Evolutionary conservation across 176 grass and related monocot genomes (phyloP).

Genomic region (Phragmites australis): DNA sequence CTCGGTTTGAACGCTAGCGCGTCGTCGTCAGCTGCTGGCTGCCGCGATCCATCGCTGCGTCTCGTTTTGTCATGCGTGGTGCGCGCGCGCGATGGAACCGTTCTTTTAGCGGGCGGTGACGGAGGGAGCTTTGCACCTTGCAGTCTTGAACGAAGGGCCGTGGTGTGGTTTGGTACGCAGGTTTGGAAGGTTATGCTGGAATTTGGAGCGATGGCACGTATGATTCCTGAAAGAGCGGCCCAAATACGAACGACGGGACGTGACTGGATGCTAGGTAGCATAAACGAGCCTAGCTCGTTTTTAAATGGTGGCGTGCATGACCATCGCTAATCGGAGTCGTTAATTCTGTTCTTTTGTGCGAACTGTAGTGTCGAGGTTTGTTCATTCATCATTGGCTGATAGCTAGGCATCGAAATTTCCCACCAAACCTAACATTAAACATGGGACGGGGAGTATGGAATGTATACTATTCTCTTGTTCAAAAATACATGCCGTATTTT

Average conservation of each 20-base stretch:
- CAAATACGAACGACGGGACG: neutral
- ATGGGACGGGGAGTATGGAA: neutral
- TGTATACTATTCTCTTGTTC: too few relatives aligned
- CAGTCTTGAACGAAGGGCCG: too few relatives aligned
- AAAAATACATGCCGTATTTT: too few relatives aligned
- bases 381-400: too few relatives aligned
- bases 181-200: constrained; percentile 26
- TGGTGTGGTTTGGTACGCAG: neutral
- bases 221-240: neutral
- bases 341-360: neutral
- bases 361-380: too few relatives aligned
- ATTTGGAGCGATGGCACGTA: neutral
- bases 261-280: neutral
- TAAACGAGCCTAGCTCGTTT: neutral
- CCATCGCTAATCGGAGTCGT: neutral
- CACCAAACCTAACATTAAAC: neutral
- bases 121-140: too few relatives aligned
- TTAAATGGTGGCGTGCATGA: neutral
- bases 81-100: neutral
- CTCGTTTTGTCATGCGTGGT: neutral
- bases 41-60: neutral
- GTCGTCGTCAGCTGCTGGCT: neutral
- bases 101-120: neutral
- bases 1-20: too few relatives aligned
- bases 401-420: neutral